A percentile compares a stretch with the other conserved stretches of the same genome.
Evolutionary conservation across 2,329 filamentous ascomycete species (phyloP).

Genomic region (Camillea tinctor): DNA sequence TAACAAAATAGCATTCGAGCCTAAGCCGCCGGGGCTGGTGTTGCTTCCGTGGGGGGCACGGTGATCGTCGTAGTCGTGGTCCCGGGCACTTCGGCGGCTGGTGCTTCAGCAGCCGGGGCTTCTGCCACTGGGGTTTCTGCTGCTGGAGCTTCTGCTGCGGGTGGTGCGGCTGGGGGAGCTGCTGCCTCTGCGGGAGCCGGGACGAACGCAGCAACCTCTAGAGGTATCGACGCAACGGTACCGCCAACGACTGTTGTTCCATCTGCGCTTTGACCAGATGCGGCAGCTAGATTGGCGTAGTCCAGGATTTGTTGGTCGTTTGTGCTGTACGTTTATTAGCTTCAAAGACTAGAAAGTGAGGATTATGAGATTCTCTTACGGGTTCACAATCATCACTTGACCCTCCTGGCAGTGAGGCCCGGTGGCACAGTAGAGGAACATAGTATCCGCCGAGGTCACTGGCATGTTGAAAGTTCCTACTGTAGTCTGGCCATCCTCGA

Average conservation of each 20-base stretch:
- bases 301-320: conserved; percentile 30
- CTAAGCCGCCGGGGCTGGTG: background rate
- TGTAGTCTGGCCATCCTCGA: conserved; percentile 32
- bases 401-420: conserved; percentile 48
- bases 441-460: conserved; percentile 42
- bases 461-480: conserved; percentile 48
- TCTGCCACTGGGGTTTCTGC: background rate
- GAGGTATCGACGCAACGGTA: conserved; percentile 28
- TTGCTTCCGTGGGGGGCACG: background rate
- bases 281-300: conserved; percentile 25
- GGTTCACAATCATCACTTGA: conserved; percentile 52
- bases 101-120: background rate
- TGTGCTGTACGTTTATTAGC: conserved; percentile 17
- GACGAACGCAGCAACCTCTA: conserved; percentile 30
- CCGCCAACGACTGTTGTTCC: conserved; percentile 29
- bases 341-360: background rate
- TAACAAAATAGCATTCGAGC: background rate
- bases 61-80: background rate
- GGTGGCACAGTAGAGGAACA: conserved; percentile 52
- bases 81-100: background rate
- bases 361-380: conserved; percentile 27
- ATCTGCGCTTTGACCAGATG: conserved; percentile 25
- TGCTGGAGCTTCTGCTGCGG: conserved; percentile 1
- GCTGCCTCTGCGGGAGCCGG: conserved; percentile 20
- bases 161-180: conserved; percentile 1